Conservation (phyloP, 768 basidiomycete species). For the Hysterangium stoloniferum region DNA sequence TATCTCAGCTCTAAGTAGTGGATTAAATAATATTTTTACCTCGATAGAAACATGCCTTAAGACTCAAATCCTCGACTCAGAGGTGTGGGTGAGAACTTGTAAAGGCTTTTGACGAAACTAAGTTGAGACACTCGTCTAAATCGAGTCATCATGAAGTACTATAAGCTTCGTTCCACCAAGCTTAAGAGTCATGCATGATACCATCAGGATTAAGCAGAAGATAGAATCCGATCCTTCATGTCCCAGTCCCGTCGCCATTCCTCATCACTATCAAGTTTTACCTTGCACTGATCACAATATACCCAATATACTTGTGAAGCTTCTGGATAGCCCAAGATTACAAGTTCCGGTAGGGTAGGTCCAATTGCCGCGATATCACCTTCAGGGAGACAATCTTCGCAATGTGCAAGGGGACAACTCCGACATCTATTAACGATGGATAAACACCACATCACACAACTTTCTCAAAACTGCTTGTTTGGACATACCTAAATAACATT, state of each 20-base stretch:
- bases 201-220: no score
- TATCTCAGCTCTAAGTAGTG: no score
- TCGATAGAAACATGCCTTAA: no score
- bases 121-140: no score
- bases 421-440: conserved; percentile 34
- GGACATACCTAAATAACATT: conserved; percentile 54
- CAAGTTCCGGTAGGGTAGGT: conserved; percentile 47
- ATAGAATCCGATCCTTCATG: not conserved
- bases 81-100: no score
- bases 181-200: no score
- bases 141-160: no score
- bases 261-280: not conserved
- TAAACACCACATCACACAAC: not conserved
- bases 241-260: conserved; percentile 4
- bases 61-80: no score
- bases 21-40: no score
- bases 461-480: not conserved
- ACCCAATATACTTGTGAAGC: conserved; percentile 9
- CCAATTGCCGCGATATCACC: conserved; percentile 46
- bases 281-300: conserved; percentile 2
- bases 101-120: no score
- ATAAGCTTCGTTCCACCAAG: no score
- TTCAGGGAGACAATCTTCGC: conserved; percentile 51
- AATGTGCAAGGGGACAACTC: conserved; percentile 51
- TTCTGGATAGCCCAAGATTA: conserved; percentile 4